phyloP scores from a whole-genome alignment of 345 rosid species.

The Luvunga scandens region DNA sequence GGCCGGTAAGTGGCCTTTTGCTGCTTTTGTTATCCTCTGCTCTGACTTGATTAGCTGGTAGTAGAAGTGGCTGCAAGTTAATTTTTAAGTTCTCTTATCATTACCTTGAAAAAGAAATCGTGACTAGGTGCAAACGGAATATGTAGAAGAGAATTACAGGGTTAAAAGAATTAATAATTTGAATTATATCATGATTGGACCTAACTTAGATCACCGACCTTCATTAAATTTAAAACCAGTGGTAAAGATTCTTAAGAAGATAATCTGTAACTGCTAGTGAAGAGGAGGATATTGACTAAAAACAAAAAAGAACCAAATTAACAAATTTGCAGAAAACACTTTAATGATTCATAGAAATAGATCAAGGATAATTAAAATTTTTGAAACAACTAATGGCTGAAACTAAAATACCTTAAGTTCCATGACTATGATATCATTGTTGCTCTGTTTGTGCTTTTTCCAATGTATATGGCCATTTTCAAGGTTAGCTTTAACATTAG shows the following conservation, averaged over 20 bases:
- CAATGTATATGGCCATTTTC: neutral
- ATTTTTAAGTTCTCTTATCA: neutral
- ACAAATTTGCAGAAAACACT: neutral
- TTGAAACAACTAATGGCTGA: neutral
- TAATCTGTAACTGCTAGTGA: neutral
- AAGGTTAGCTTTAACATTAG: neutral
- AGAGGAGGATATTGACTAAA: neutral
- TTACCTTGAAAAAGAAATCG: neutral
- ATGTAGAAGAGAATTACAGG: neutral
- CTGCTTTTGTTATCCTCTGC: neutral
- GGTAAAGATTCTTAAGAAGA: neutral
- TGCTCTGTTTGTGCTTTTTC: neutral
- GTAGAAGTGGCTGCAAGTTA: constrained; percentile 4
- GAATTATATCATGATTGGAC: neutral
- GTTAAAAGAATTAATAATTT: neutral
- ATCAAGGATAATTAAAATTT: neutral
- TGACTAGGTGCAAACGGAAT: neutral
- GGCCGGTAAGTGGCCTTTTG: constrained; percentile 63
- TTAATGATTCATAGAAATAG: neutral
- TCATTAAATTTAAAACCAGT: neutral
- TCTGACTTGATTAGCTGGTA: neutral
- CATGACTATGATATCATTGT: neutral
- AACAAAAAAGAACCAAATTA: neutral
- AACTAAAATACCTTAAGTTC: neutral
- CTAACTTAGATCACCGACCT: neutral